Evolutionary conservation across 2,329 filamentous ascomycete species (phyloP).

Genomic region (Coniochaeta sp.): DNA sequence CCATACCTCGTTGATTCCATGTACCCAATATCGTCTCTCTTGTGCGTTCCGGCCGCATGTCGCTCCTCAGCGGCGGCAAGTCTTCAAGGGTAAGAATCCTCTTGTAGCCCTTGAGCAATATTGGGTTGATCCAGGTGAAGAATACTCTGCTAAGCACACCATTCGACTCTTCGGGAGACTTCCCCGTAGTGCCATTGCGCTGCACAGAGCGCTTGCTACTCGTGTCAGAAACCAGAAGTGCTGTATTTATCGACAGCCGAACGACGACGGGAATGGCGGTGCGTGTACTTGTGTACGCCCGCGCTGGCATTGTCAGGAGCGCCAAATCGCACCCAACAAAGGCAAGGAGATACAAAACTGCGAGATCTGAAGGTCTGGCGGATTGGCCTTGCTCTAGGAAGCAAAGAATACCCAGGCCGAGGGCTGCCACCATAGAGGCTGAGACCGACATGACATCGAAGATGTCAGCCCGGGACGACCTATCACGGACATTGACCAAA

Average conservation of each 20-base stretch:
- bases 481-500: not conserved
- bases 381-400: not conserved
- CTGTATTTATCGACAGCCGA: not conserved
- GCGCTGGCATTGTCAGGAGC: not conserved
- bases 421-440: not conserved
- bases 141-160: not conserved
- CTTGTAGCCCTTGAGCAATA: not conserved
- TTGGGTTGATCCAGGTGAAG: not conserved
- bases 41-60: not conserved
- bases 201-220: not conserved
- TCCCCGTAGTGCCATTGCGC: constrained; percentile 12
- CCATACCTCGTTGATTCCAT: constrained; percentile 28
- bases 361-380: not conserved
- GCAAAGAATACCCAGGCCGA: not conserved
- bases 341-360: not conserved
- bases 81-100: not conserved
- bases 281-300: no score
- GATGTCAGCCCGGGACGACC: not conserved
- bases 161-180: constrained; percentile 1
- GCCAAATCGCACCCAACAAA: not conserved
- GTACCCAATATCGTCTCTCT: not conserved
- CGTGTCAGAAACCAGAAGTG: not conserved
- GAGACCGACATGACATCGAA: not conserved
- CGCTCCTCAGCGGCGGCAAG: not conserved
- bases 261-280: not conserved